Evolutionary conservation across 1,284 basidiomycete species (phyloP), one percentile per base, ranked within the genome.

Genomic region (Pseudomicrostroma phylloplanum): DNA sequence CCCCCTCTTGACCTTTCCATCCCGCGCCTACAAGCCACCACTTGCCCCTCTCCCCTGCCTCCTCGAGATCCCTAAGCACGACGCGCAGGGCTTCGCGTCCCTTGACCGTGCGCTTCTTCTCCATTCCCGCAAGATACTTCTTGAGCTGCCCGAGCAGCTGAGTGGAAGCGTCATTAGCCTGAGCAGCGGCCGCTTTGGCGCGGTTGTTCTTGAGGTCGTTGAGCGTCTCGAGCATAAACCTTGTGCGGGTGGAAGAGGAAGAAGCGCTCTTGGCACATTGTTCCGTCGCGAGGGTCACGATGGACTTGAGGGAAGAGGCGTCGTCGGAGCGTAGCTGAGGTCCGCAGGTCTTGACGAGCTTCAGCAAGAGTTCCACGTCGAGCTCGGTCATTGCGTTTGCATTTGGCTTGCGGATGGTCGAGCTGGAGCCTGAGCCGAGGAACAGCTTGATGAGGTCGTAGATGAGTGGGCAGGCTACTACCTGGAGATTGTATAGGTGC

Each of bases 11-110:
- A 0, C 94, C 94, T 30, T 86, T 85, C 94, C 94, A 99, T 0
- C 91, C 94, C 0, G 94, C 91, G 26, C 94, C 96, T 42, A 97
- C 90, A 1, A 97, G 83, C 96, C 96, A 98, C 96, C 96, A 98
- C 81, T 94, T 96, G 1, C 96, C 96, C 73, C 88, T 90, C 36
- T 85, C 89, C 61, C 90, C 87, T 0, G 92, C 89, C 0, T 87
- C 86, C 63, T 86, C 88, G 11, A 98, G 83, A 79, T 98, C 94
- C n/a, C 85, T 82, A 21, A 97, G 58, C 40, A 66, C 67, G 19
- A 79, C 68, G 0, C 75, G 65, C 9, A 78, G 51, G 7, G 70
- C 63, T n/a, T 75, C 51, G 17, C 66, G 58, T 13, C 51, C 13
- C 17, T n/a, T 17, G n/a, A 78, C 54, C 4, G 68, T 71, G 13